Conservation (phyloP, 2,329 filamentous ascomycete genomes). For the Talaromyces sp. region DNA sequence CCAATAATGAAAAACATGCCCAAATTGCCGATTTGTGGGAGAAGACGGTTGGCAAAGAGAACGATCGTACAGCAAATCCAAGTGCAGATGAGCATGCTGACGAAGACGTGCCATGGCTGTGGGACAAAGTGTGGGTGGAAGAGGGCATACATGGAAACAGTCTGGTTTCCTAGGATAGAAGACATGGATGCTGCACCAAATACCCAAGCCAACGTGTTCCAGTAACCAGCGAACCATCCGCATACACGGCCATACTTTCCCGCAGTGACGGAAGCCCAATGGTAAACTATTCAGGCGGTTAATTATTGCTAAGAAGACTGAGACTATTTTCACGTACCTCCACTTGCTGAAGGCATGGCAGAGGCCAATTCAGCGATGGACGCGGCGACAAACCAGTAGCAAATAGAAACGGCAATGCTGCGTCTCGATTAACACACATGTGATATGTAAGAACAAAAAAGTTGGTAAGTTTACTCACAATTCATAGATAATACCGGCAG, state of each 20-base stretch:
- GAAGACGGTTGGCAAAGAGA: constrained; percentile 50
- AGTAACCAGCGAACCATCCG: constrained; percentile 42
- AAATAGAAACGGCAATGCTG: constrained; percentile 41
- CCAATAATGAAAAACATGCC: constrained; percentile 52
- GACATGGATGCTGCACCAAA: constrained; percentile 56
- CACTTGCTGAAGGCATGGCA: constrained; percentile 55
- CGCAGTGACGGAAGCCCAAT: constrained; percentile 56
- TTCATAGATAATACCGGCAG: constrained; percentile 58
- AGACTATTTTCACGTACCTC: constrained; percentile 27
- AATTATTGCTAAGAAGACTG: background rate
- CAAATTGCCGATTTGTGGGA: constrained; percentile 49
- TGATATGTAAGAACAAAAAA: too few relatives aligned
- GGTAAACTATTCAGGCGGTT: constrained; percentile 45
- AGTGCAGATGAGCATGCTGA: constrained; percentile 52
- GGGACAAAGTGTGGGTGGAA: constrained; percentile 51
- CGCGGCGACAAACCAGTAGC: constrained; percentile 55
- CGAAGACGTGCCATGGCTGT: constrained; percentile 54
- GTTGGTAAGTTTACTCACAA: constrained; percentile 34
- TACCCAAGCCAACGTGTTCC: constrained; percentile 50
- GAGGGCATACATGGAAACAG: constrained; percentile 55
- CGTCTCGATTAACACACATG: constrained; percentile 12
- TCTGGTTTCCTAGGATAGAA: constrained; percentile 54
- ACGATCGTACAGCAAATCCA: constrained; percentile 49
- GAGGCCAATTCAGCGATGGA: constrained; percentile 57
- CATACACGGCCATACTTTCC: constrained; percentile 50